Base-by-base conservation (phyloP, 1,284 basidiomycete genomes). In the Rhodotorula sp. region DNA sequence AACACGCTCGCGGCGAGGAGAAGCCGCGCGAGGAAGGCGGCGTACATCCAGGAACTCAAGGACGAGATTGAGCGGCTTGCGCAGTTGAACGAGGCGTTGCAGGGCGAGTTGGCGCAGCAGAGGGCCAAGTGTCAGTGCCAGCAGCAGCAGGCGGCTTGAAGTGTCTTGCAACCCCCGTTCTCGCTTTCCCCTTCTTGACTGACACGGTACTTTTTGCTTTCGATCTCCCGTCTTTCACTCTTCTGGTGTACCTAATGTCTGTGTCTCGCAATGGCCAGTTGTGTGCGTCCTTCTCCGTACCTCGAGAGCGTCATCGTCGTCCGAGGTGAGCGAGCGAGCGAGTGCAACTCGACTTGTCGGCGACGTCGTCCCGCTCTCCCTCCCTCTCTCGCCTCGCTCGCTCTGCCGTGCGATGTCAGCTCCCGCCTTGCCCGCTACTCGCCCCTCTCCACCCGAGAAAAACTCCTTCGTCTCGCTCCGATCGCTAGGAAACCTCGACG, bases 1-100 rank as follows among this genome's bases (percentile, higher is more conserved):
- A 92, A 92, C 79, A 91, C 90, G 1, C 79, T 92, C 20, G 90
- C 90, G 0, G 90, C 90, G 51, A 84, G 90, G 13, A 85, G 88
- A 64, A 87, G 85, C 74, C 83, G 90, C 11, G 87, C 87, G 84
- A 84, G 90, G 53, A 92, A 91, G 84, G 81, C 90, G 34, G 86
- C 89, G 82, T 85, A 90, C 74, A 85, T 89, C 77, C 83, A 84
- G 69, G 82, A 84, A 75, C 80, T 91, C 62, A 86, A 90, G 82
- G 79, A 82, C 17, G 79, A 77, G 48, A 77, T 87, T 44, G 65
- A 63, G 19, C 32, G 52, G 10, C 82, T 92, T 22, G 86, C 85
- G 58, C 46, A 51, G 53, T 46, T 61, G 32, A 68, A 68, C 58
- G 67, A 68, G 58, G 39, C 49, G 32, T 49, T 70, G 51, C 55